Conservation (phyloP, 192 early-diverging fungal species). For the Rhizoclosmatium sp. region DNA sequence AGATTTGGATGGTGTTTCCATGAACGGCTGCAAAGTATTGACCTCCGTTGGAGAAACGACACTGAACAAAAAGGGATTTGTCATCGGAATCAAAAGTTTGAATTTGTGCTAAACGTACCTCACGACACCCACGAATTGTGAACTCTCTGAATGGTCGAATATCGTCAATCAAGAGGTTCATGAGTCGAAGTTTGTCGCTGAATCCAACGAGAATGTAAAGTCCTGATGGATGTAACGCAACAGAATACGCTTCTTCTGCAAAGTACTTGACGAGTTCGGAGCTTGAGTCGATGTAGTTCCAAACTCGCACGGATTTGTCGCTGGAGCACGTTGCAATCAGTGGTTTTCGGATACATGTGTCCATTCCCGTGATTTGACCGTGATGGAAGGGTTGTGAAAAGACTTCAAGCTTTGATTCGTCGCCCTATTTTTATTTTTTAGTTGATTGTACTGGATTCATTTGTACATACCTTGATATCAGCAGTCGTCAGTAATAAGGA, state of each 20-base stretch:
- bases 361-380: conserved; percentile 59
- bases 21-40: conserved; percentile 69
- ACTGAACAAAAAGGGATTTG: conserved; percentile 34
- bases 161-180: conserved; percentile 71
- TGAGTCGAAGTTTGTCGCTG: conserved; percentile 65
- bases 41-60: conserved; percentile 67
- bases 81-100: not conserved
- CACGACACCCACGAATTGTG: conserved; percentile 64
- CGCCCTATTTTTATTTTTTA: conserved; percentile 43
- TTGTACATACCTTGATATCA: conserved; percentile 50
- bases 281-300: conserved; percentile 67
- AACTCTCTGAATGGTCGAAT: conserved; percentile 66
- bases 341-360: conserved; percentile 65
- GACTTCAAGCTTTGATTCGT: conserved; percentile 60
- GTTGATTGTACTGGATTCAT: not conserved
- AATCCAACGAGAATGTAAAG: conserved; percentile 73
- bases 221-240: conserved; percentile 70
- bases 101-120: conserved; percentile 42
- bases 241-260: conserved; percentile 66
- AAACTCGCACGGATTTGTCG: conserved; percentile 67
- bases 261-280: conserved; percentile 69
- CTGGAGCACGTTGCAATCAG: conserved; percentile 63
- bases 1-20: conserved; percentile 69
- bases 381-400: conserved; percentile 69
- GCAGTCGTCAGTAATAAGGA: conserved; percentile 42